Evolutionary conservation across 1,139 yeast genomes (phyloP).

Genomic region (Martiniozyma asiatica): DNA sequence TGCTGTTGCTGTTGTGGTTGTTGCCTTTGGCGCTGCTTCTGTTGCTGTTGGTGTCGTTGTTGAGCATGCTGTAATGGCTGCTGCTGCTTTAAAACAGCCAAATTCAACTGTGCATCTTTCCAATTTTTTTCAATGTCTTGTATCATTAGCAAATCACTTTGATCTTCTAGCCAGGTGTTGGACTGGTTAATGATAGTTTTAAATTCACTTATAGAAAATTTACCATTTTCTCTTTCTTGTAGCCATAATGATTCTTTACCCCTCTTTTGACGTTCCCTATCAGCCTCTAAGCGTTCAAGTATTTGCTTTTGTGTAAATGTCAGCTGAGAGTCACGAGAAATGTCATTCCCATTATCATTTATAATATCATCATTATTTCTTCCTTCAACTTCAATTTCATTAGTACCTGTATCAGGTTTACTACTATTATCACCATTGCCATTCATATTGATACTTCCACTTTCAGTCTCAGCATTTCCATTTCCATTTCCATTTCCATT

Average conservation of each 20-base stretch:
- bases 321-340: constrained; percentile 1
- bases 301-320: constrained; percentile 34
- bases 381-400: constrained; percentile 1
- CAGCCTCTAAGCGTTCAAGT: constrained; percentile 72
- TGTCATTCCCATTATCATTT: not conserved
- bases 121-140: constrained; percentile 4
- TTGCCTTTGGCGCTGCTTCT: constrained; percentile 1
- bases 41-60: not conserved
- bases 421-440: not conserved
- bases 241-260: constrained; percentile 70
- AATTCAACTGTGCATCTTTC: constrained; percentile 5
- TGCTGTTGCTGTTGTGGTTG: not conserved
- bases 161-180: constrained; percentile 1
- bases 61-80: not conserved
- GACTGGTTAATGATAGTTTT: constrained; percentile 23
- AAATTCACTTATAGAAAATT: constrained; percentile 45
- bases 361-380: not conserved
- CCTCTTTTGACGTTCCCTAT: constrained; percentile 71
- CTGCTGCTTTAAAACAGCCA: constrained; percentile 1
- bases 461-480: not conserved
- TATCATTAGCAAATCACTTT: constrained; percentile 3
- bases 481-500: not conserved
- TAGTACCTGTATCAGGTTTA: too few species aligned
- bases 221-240: constrained; percentile 37
- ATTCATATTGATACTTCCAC: not conserved